Conservation (phyloP, 805 yeast species). For the Schwanniomyces sp. region DNA sequence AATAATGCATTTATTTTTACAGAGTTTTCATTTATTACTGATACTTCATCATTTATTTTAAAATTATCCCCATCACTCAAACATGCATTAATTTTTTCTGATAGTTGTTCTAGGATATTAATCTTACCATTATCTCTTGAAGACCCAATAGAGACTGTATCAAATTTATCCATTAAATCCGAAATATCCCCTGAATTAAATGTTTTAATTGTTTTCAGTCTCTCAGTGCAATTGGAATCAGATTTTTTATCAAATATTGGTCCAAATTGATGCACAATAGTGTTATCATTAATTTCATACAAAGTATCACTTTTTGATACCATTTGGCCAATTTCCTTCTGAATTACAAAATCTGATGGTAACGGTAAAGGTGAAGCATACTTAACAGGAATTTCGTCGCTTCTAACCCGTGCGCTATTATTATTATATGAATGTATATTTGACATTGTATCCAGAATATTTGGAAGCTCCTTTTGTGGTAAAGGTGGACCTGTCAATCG, state of each 20-base stretch:
- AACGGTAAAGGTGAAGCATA: conserved; percentile 33
- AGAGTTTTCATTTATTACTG: conserved; percentile 11
- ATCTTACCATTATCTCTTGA: background rate
- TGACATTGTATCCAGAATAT: background rate
- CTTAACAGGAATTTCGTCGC: conserved; percentile 17
- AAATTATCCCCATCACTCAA: background rate
- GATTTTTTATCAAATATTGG: background rate
- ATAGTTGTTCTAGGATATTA: conserved; percentile 9
- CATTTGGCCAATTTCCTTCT: background rate
- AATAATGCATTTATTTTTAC: conserved; percentile 26
- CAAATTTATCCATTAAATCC: conserved; percentile 20
- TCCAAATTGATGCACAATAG: background rate
- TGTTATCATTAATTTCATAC: background rate
- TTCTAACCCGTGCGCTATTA: background rate
- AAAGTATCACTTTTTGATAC: background rate
- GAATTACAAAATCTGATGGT: conserved; percentile 9
- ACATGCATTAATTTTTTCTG: conserved; percentile 14
- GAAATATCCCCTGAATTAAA: background rate
- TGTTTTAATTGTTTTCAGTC: background rate
- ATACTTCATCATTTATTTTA: conserved; percentile 11
- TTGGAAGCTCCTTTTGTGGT: conserved; percentile 15
- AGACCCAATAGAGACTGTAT: conserved; percentile 2
- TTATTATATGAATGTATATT: background rate
- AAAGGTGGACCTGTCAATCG: conserved; percentile 23
- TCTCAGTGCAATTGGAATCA: no score